Percentiles rank a stretch among this genome's conserved stretches.
Conservation (phyloP, 2,329 filamentous ascomycete genomes). For the Sclerotinia sclerotiorum region DNA sequence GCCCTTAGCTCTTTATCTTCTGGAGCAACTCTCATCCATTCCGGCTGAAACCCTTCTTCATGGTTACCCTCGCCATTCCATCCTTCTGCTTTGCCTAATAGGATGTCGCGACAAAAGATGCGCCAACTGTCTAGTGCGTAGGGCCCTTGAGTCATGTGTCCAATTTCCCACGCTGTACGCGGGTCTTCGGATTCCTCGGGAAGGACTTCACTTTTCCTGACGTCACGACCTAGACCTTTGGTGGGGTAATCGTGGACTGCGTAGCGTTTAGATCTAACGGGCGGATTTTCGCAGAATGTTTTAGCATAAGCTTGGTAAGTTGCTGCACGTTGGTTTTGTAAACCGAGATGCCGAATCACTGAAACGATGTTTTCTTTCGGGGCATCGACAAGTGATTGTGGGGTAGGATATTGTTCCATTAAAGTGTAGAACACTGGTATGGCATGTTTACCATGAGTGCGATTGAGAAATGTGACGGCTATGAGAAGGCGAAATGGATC, state of each 20-base stretch:
- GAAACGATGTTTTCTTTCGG: slow-evolving; percentile 55
- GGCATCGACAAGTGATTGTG: slow-evolving; percentile 60
- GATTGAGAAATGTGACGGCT: slow-evolving; percentile 81
- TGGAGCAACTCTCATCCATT: slow-evolving; percentile 86
- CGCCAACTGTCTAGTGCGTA: slow-evolving; percentile 91
- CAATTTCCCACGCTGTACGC: slow-evolving; percentile 70
- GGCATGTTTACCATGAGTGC: slow-evolving; percentile 70
- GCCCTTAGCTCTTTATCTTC: slow-evolving; percentile 86
- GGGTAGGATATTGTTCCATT: slow-evolving; percentile 66
- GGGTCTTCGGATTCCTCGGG: slow-evolving; percentile 43
- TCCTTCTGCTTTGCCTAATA: slow-evolving; percentile 64
- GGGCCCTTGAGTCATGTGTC: slow-evolving; percentile 75
- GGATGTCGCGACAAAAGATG: slow-evolving; percentile 82
- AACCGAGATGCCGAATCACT: slow-evolving; percentile 69
- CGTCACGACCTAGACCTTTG: slow-evolving; percentile 49
- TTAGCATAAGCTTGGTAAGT: slow-evolving; percentile 70
- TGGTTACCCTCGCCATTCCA: slow-evolving; percentile 68
- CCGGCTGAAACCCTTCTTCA: slow-evolving; percentile 65
- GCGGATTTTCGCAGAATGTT: slow-evolving; percentile 62
- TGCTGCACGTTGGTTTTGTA: slow-evolving; percentile 65
- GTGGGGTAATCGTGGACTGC: slow-evolving; percentile 56
- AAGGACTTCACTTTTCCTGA: slow-evolving; percentile 49
- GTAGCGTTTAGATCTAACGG: slow-evolving; percentile 56
- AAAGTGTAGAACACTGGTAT: slow-evolving; percentile 74
- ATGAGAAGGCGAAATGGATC: slow-evolving; percentile 80